Base-by-base conservation (phyloP, 78 protist species). In the Diacronema lutheri region DNA sequence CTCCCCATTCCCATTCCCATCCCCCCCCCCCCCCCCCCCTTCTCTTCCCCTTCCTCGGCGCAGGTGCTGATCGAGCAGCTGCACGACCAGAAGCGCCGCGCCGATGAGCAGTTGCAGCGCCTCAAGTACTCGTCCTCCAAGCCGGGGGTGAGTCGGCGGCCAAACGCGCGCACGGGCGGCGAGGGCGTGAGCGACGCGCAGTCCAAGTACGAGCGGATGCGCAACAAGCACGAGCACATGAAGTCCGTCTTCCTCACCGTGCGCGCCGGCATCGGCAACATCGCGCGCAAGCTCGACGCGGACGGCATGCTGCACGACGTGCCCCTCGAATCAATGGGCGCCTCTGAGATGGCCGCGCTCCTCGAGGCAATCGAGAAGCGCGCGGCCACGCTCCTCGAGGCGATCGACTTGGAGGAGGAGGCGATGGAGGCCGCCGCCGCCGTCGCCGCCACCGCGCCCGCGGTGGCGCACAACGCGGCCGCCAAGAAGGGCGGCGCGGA, bases 221-320 rank as follows among this genome's bases (percentile, higher is more conserved):
- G 76, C 29, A n/a, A 50, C 38, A 57, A 68, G 62, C 50, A 61
- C 66, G 88, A 86, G 71, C 76, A 85, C 12, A 40, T 61, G 46
- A 37, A 83, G 37, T 33, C 66, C 62, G 66, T 76, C n/a, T 55
- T 90, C 26, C 56, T 87, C 62, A 6, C 50, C 41, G 78, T 72
- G 38, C 73, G 71, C 83, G 84, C 93, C 35, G 93, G 93, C 44
- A 38, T 90, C 40, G 80, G 83, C 71, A 87, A 87, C 41, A 78
- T 90, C 35, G 57, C 77, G 29, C 84, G 81, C 64, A 76, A 64
- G 60, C 56, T 90, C 33, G 90, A 33, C 21, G 40, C 21, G 38
- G 38, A 60, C 83, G 19, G n/a, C 56, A 1, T 81, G 50, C 50
- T 44, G 44, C 46, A 57, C 40, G 83, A 87, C 35, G 16, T 23